These are phyloP conservation scores for Dactylis glomerata DNA, from an alignment of 176 grass and related monocot genomes.

Conservation along the genomic window DNA sequence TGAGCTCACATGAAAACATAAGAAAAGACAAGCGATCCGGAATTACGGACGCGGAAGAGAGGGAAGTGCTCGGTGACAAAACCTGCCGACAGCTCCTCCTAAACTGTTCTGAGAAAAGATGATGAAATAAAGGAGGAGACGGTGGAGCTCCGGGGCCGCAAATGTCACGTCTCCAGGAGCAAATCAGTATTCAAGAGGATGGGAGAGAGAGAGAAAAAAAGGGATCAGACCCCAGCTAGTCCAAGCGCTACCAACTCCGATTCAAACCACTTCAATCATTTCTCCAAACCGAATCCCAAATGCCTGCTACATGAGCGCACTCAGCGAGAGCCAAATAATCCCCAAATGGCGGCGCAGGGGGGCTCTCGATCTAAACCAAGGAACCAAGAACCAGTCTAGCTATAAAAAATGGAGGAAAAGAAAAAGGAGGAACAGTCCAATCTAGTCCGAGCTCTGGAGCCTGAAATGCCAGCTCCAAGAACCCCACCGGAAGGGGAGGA, in stretches of 20 bases:
- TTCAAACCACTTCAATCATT: background rate
- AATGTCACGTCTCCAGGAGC: conserved; percentile 36
- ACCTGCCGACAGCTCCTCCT: conserved; percentile 41
- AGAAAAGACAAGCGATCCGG: conserved; percentile 33
- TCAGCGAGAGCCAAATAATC: conserved; percentile 2
- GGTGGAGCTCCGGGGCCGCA: conserved; percentile 6
- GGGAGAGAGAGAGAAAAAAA: background rate
- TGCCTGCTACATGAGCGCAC: conserved; percentile 22
- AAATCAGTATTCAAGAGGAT: conserved; percentile 26
- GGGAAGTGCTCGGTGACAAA: conserved; percentile 22
- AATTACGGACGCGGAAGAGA: conserved; percentile 27
- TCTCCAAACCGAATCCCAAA: conserved; percentile 17
- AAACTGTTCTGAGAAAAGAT: conserved; percentile 31
- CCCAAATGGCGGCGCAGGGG: background rate
- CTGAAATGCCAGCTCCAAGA: conserved; percentile 26
- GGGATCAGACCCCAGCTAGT: background rate
- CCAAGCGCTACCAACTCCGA: conserved; percentile 3
- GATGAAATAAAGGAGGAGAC: conserved; percentile 2
- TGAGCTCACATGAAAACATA: conserved; percentile 38
- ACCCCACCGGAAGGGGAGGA: background rate
- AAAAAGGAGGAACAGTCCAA: background rate
- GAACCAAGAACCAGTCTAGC: background rate
- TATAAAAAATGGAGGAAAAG: background rate
- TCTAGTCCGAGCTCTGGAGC: background rate
- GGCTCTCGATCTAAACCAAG: conserved; percentile 12